Conservation (phyloP, 2,329 filamentous ascomycete species). For the Triangularia verruculosa region DNA sequence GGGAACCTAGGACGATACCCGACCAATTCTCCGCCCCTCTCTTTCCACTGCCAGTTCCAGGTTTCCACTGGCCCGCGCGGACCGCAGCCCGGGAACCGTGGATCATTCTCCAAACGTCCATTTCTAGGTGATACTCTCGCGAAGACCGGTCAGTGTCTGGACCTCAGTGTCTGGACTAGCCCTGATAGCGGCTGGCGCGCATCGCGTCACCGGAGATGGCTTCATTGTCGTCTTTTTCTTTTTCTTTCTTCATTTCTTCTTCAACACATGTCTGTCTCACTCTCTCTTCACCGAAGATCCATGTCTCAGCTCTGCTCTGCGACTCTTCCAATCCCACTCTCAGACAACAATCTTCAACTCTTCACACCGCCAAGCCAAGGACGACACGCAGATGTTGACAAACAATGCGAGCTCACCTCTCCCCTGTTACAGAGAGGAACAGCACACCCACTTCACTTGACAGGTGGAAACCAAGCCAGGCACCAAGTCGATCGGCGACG, state of each 20-base stretch:
- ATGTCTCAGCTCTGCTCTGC: neutral
- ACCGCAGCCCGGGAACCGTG: conserved; percentile 1
- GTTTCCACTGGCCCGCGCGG: neutral
- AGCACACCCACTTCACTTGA: neutral
- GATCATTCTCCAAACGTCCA: neutral
- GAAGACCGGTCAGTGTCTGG: neutral
- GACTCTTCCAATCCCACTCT: conserved; percentile 1
- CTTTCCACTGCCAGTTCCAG: neutral
- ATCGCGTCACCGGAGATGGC: conserved; percentile 12
- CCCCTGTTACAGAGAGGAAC: neutral
- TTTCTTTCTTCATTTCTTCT: neutral
- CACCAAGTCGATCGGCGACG: neutral
- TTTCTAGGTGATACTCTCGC: neutral
- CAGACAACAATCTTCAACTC: conserved; percentile 1
- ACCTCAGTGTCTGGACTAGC: neutral
- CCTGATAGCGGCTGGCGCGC: conserved; percentile 11
- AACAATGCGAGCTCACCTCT: neutral
- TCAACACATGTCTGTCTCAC: conserved; percentile 1
- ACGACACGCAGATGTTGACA: neutral
- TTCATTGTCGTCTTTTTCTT: conserved; percentile 3
- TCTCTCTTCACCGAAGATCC: conserved; percentile 3
- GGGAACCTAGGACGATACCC: conserved; percentile 1
- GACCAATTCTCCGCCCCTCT: conserved; percentile 1
- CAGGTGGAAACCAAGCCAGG: neutral
- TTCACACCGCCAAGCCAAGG: conserved; percentile 7